Percentiles rank a stretch among this genome's conserved stretches.
phyloP scores from a whole-genome alignment of 352 stramenopile species.

The Phytophthora melonis region DNA sequence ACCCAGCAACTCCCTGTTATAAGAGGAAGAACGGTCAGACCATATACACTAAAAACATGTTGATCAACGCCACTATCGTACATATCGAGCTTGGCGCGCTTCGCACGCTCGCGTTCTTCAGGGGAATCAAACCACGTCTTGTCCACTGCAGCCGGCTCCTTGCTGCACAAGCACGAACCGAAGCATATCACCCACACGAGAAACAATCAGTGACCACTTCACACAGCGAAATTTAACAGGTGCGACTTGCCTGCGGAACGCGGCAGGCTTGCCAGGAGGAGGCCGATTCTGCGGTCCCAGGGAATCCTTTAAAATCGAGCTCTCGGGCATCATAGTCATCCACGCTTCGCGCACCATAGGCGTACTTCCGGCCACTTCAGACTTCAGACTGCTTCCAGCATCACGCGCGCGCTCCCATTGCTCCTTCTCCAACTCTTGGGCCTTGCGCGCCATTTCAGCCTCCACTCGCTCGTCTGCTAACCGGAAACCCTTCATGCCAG shows the following conservation, averaged over 20 bases:
- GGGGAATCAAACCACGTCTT: slow-evolving; percentile 85
- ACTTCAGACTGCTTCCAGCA: slow-evolving; percentile 15
- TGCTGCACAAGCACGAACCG: slow-evolving; percentile 44
- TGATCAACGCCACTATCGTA: slow-evolving; percentile 33
- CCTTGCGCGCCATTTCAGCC: slow-evolving; percentile 72
- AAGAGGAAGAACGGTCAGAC: slow-evolving; percentile 16
- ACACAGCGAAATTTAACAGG: not conserved
- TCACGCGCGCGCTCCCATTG: slow-evolving; percentile 60
- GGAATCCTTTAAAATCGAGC: slow-evolving; percentile 76
- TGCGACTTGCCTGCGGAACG: slow-evolving; percentile 60
- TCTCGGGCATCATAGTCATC: slow-evolving; percentile 89
- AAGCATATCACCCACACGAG: slow-evolving; percentile 9
- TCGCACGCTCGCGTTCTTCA: slow-evolving; percentile 81
- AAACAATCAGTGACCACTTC: slow-evolving; percentile 2
- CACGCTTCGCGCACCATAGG: slow-evolving; percentile 68
- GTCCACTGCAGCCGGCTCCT: slow-evolving; percentile 78
- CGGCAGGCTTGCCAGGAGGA: slow-evolving; percentile 58
- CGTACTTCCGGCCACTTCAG: slow-evolving; percentile 20
- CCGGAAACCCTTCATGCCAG: slow-evolving; percentile 83
- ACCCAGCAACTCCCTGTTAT: slow-evolving; percentile 74
- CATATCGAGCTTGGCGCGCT: slow-evolving; percentile 87
- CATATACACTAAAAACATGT: not conserved
- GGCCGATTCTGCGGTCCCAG: slow-evolving; percentile 65
- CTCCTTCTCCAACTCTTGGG: slow-evolving; percentile 66
- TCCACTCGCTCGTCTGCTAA: slow-evolving; percentile 74